A percentile compares a stretch with the other conserved stretches of the same genome.
phyloP scores from a whole-genome alignment of 345 rosid genomes.

The Diplotaxis tenuifolia region DNA sequence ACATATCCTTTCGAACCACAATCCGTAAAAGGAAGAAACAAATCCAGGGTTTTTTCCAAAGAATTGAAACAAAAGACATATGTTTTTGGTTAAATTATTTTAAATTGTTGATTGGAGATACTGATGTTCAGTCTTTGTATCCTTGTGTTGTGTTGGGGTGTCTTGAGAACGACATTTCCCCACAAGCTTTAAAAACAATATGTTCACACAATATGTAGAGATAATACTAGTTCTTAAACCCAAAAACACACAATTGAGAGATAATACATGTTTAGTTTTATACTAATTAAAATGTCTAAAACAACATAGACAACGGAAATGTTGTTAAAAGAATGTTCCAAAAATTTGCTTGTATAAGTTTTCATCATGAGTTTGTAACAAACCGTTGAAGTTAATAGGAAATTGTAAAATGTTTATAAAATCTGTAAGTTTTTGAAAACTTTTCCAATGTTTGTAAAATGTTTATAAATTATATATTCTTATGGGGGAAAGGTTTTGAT shows the following conservation, averaged over 20 bases:
- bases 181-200: background rate
- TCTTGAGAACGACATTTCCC: background rate
- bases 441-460: background rate
- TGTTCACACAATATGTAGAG: background rate
- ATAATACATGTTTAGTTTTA: too few relatives aligned
- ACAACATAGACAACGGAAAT: too few relatives aligned
- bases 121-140: background rate
- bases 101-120: background rate
- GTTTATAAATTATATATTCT: background rate
- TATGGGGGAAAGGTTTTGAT: background rate
- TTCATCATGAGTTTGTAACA: background rate
- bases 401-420: background rate
- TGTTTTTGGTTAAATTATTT: background rate
- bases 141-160: background rate
- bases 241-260: background rate
- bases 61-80: background rate
- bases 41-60: background rate
- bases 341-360: background rate
- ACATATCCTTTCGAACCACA: background rate
- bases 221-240: background rate
- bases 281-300: too few relatives aligned
- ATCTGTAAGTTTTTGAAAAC: background rate
- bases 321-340: too few relatives aligned
- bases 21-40: background rate
- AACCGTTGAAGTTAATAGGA: background rate